Conservation (phyloP, 805 yeast genomes). For the Barnettozyma sp. region DNA sequence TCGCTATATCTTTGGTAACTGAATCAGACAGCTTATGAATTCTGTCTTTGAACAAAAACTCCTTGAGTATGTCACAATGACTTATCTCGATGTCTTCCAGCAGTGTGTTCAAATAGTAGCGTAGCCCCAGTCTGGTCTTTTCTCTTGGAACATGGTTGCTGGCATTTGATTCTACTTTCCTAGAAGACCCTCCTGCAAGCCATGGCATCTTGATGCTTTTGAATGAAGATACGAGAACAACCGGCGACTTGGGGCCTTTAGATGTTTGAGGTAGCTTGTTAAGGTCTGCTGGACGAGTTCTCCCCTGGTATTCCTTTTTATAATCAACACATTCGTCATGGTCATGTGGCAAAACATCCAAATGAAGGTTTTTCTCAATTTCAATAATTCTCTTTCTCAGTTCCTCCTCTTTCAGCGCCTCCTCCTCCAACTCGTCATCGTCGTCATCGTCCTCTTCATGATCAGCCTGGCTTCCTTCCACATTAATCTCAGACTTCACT, state of each 20-base stretch:
- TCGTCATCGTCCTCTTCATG: slow-evolving; percentile 19
- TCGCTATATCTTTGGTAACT: slow-evolving; percentile 49
- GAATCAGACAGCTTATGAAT: slow-evolving; percentile 32
- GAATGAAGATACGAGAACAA: background rate
- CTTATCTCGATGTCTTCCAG: slow-evolving; percentile 48
- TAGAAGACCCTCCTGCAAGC: background rate
- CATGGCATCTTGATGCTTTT: slow-evolving; percentile 4
- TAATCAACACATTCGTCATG: no score
- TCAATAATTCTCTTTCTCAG: slow-evolving; percentile 13
- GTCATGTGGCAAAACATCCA: background rate
- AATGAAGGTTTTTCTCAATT: slow-evolving; percentile 7
- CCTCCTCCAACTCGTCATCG: slow-evolving; percentile 15
- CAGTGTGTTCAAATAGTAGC: slow-evolving; percentile 61
- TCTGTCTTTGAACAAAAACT: slow-evolving; percentile 42
- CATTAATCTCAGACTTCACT: slow-evolving; percentile 33
- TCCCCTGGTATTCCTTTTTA: no score
- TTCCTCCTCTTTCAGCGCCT: slow-evolving; percentile 16
- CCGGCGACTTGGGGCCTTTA: background rate
- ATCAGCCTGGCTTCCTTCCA: slow-evolving; percentile 12
- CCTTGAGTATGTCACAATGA: slow-evolving; percentile 41
- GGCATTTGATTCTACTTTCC: background rate
- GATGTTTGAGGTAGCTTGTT: no score
- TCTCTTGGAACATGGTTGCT: slow-evolving; percentile 42
- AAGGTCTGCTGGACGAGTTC: no score
- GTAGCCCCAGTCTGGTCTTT: slow-evolving; percentile 64